phyloP scores from a whole-genome alignment of 2,329 filamentous ascomycete species.

The Fusarium drepaniforme region DNA sequence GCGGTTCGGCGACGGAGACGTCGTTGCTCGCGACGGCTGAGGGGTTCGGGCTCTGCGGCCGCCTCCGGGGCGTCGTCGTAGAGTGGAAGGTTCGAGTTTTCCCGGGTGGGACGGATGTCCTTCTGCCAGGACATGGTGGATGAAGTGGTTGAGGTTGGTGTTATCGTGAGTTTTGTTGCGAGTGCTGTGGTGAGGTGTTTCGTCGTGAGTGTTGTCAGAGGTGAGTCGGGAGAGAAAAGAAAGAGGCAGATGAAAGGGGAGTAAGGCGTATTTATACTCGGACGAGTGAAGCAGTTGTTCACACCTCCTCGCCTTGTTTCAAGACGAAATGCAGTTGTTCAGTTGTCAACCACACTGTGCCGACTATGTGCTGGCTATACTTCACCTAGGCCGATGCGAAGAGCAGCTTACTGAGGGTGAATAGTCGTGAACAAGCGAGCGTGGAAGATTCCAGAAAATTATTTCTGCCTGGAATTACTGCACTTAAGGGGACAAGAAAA shows the following conservation, averaged over 20 bases:
- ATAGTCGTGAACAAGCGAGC: background rate
- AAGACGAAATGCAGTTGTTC: background rate
- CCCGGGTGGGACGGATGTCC: background rate
- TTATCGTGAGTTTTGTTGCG: background rate
- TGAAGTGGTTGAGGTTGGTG: background rate
- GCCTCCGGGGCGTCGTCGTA: background rate
- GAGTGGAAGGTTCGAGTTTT: background rate
- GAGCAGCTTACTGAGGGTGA: background rate
- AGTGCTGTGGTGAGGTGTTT: background rate
- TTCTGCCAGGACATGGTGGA: background rate
- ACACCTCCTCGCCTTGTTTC: background rate
- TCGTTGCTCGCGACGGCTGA: background rate
- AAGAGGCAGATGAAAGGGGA: background rate
- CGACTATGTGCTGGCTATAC: background rate
- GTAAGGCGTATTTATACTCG: background rate
- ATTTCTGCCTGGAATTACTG: background rate
- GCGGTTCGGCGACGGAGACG: slow-evolving; percentile 3
- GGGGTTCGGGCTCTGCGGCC: background rate
- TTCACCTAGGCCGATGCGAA: background rate
- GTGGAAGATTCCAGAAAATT: background rate
- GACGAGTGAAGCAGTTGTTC: background rate
- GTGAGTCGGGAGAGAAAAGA: background rate
- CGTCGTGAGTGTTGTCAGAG: background rate
- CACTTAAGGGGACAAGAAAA: background rate
- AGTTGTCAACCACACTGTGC: background rate